These are phyloP conservation scores for Acanthochlamys bracteata DNA, from an alignment of 106 monocot species.

Conservation along the genomic window DNA sequence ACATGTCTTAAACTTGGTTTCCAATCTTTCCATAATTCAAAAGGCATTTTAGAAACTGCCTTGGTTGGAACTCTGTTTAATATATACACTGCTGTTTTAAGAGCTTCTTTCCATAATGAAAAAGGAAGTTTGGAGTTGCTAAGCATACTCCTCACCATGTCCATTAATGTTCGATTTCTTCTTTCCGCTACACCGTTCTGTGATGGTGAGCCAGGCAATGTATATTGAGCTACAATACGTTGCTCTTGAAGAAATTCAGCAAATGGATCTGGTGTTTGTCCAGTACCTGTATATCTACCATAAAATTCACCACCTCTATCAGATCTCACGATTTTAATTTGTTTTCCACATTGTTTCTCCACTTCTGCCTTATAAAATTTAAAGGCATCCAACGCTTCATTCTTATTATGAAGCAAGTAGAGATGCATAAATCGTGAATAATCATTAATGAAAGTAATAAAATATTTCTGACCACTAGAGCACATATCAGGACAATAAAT, in stretches of 20 bases:
- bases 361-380: not conserved
- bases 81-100: slow-evolving; percentile 2
- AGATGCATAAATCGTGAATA: slow-evolving; percentile 2
- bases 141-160: slow-evolving; percentile 10
- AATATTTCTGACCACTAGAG: slow-evolving; percentile 1
- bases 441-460: slow-evolving; percentile 9
- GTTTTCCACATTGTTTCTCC: slow-evolving; percentile 1
- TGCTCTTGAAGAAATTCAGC: not conserved
- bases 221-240: slow-evolving; percentile 8
- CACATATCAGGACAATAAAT: not conserved
- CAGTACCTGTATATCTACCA: not conserved
- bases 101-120: not conserved
- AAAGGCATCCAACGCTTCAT: not conserved
- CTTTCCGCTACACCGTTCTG: slow-evolving; percentile 1
- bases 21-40: slow-evolving; percentile 1
- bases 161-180: not conserved
- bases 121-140: not conserved
- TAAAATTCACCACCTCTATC: slow-evolving; percentile 10
- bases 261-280: not conserved
- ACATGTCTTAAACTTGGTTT: slow-evolving; percentile 7
- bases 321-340: not conserved
- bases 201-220: not conserved
- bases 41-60: not conserved
- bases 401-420: slow-evolving; percentile 8
- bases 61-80: slow-evolving; percentile 7